phyloP scores from a whole-genome alignment of 768 basidiomycete genomes.

The Tulasnella sp. region DNA sequence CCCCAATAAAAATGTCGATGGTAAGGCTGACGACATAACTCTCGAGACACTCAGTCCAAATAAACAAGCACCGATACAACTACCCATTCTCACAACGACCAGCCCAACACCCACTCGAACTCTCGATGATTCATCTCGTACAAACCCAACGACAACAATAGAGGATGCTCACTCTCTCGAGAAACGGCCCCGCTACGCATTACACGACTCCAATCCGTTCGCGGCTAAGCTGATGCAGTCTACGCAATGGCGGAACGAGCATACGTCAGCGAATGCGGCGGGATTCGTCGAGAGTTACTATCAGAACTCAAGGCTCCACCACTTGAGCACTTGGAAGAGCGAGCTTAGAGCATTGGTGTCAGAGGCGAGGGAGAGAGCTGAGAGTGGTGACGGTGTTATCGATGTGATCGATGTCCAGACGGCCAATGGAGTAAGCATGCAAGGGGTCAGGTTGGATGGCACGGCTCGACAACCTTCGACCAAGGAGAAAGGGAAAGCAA shows the following conservation, averaged over 20 bases:
- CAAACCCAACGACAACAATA: conserved; percentile 12
- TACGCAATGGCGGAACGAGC: conserved; percentile 72
- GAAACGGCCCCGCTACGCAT: conserved; percentile 52
- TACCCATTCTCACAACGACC: neutral
- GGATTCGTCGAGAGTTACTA: conserved; percentile 80
- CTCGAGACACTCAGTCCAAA: neutral
- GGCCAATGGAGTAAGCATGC: conserved; percentile 23
- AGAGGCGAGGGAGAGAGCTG: conserved; percentile 64
- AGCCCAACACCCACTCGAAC: neutral
- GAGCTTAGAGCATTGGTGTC: conserved; percentile 72
- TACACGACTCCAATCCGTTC: conserved; percentile 52
- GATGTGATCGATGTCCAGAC: neutral
- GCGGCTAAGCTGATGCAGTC: conserved; percentile 74
- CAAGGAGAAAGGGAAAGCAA: conserved; percentile 47
- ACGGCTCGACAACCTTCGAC: conserved; percentile 24
- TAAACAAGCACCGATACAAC: neutral
- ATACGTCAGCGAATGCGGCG: conserved; percentile 69
- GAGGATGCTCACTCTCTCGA: conserved; percentile 36
- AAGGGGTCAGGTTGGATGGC: conserved; percentile 23
- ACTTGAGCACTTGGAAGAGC: conserved; percentile 84
- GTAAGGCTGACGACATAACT: neutral
- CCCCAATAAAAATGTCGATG: neutral
- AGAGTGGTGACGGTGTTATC: conserved; percentile 27
- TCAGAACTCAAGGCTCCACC: conserved; percentile 80
- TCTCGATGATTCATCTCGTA: neutral